Evolutionary conservation across 805 yeast species (phyloP), one percentile per base, ranked within the genome.

Genomic region (Hanseniaspora hatyaiensis): DNA sequence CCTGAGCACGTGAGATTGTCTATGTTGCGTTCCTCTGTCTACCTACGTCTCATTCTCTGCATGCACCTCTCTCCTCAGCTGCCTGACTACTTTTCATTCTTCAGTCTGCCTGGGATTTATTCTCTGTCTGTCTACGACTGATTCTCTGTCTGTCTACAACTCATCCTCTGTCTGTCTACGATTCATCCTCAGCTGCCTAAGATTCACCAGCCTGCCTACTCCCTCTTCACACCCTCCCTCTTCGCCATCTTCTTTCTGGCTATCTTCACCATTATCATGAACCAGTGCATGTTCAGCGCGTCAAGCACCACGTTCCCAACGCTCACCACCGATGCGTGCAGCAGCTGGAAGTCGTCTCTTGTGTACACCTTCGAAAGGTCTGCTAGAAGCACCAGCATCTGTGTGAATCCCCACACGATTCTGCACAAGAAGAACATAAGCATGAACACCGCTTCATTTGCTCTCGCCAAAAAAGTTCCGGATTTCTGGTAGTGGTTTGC

Each of bases 361-460:
- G 60, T 59, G 34, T 69, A 63, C 6, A 63, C 63, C n/a, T 58
- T 51, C 52, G 55, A 66, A 58, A 79, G 69, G 56, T 77, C 80
- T 33, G 55, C 51, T 34, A 73, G 70, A 43, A 77, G 65, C 23
- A 61, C 33, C 42, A 52, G 57, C 19, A 84, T 82, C 40, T 85
- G 80, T 56, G 73, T 76, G 65, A 82, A 76, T 1, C 96, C 96
- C 85, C 94, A 83, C 28, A 77, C 65, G 41, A 87, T 78, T 54
- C 96, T 70, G 39, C 78, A 82, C 6, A 65, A 50, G 67, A 86
- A 86, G 62, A 87, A 87, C 6, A 78, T 70, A 11, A 68, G 48
- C 53, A 87, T 68, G 47, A 87, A 70, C 18, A 70, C 53, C 9
- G 80, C 50, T 1, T 92, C 92, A 60, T 84, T 84, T 55, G 76